A percentile compares a stretch with the other conserved stretches of the same genome.
These are phyloP conservation scores for Hemerocallis citrina DNA, from an alignment of 106 monocot species.

Conservation along the genomic window DNA sequence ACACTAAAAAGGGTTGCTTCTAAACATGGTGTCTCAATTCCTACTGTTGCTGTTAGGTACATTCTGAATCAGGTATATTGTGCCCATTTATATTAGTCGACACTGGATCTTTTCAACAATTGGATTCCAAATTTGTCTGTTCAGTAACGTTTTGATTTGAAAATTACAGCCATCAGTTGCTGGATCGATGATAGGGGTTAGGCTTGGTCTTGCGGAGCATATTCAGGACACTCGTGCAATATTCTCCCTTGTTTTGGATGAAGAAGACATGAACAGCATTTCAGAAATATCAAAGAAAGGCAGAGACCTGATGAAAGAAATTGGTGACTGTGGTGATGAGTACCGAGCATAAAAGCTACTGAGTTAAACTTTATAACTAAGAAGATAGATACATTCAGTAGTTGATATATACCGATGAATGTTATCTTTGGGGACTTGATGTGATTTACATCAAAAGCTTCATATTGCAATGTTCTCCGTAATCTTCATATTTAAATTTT, in stretches of 20 bases:
- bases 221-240: constrained; percentile 64
- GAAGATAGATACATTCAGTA: too few relatives aligned
- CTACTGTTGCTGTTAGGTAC: constrained; percentile 87
- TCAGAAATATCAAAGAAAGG: constrained; percentile 61
- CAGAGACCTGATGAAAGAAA: constrained; percentile 59
- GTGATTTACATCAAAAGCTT: too few relatives aligned
- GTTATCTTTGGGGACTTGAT: too few relatives aligned
- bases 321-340: constrained; percentile 96
- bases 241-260: constrained; percentile 68
- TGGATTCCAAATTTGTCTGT: background rate
- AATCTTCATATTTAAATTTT: too few relatives aligned
- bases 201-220: constrained; percentile 83
- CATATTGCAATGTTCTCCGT: too few relatives aligned
- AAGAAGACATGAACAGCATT: constrained; percentile 66
- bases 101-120: too few relatives aligned
- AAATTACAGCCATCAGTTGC: constrained; percentile 61
- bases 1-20: constrained; percentile 64
- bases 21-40: constrained; percentile 73
- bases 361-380: background rate
- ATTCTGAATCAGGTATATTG: constrained; percentile 81
- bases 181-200: constrained; percentile 96
- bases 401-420: too few relatives aligned
- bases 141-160: background rate
- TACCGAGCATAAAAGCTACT: constrained; percentile 31
- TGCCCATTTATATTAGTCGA: too few relatives aligned